phyloP scores from a whole-genome alignment of 164 flowering plant genomes.

The Liquidambar formosana region DNA sequence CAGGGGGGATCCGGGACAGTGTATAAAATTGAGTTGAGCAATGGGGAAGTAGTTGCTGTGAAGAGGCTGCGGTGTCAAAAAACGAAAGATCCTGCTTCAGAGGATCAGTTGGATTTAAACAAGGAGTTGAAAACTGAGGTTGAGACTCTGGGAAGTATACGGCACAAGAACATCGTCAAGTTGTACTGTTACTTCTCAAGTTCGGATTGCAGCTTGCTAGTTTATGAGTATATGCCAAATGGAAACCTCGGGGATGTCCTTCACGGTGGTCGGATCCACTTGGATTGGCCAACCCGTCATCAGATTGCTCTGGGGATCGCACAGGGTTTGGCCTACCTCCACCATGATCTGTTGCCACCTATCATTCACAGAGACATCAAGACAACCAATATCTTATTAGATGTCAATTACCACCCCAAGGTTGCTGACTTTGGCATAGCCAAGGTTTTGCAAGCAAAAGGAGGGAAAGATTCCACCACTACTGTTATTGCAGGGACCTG shows the following conservation, averaged over 20 bases:
- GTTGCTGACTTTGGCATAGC: constrained; percentile 98
- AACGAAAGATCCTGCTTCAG: constrained; percentile 50
- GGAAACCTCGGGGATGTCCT: constrained; percentile 95
- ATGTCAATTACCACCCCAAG: constrained; percentile 73
- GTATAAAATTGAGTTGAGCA: constrained; percentile 67
- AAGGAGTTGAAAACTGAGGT: constrained; percentile 83
- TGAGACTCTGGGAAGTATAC: constrained; percentile 81
- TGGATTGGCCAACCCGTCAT: constrained; percentile 91
- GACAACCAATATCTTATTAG: constrained; percentile 82
- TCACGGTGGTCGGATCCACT: constrained; percentile 48
- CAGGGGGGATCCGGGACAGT: constrained; percentile 95
- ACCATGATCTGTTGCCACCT: constrained; percentile 77
- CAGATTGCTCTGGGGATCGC: constrained; percentile 88
- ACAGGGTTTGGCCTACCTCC: constrained; percentile 91
- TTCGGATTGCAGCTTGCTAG: constrained; percentile 61
- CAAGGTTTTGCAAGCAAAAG: constrained; percentile 81
- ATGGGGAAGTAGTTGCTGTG: constrained; percentile 76
- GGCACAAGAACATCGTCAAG: constrained; percentile 96
- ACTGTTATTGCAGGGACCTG: constrained; percentile 89
- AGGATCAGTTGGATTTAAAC: constrained; percentile 47
- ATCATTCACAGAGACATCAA: constrained; percentile 94
- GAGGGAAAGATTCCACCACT: constrained; percentile 72
- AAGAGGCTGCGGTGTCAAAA: constrained; percentile 76
- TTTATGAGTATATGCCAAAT: constrained; percentile 94
- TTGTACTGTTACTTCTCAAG: constrained; percentile 79